These are phyloP conservation scores for Tricholoma bakamatsutake DNA, from an alignment of 768 basidiomycete genomes.

Conservation along the genomic window DNA sequence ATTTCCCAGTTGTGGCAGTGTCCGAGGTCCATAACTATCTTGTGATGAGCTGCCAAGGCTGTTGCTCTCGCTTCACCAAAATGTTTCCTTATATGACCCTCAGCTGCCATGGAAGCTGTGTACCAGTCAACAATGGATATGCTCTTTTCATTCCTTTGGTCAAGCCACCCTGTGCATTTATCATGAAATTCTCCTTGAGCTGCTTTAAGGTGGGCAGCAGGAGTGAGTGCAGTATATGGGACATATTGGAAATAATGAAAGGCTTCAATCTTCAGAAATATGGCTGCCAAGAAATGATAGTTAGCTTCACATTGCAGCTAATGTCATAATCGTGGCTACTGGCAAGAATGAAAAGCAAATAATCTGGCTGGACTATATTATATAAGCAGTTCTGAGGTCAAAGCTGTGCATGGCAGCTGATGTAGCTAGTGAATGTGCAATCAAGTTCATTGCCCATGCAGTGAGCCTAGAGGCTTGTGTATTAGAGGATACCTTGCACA, in stretches of 20 bases:
- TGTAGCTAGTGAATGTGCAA: background rate
- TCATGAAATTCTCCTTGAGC: background rate
- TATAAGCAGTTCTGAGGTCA: too few species aligned
- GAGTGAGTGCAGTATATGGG: background rate
- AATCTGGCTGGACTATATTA: too few species aligned
- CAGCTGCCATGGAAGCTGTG: background rate
- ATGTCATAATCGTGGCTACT: too few species aligned
- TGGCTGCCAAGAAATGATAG: background rate
- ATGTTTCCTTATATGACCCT: background rate
- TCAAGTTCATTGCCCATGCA: too few species aligned
- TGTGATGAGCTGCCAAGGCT: conserved; percentile 11
- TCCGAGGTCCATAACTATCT: too few species aligned
- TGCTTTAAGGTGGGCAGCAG: background rate
- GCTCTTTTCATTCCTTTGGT: background rate
- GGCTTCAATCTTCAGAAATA: background rate
- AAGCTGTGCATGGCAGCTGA: background rate
- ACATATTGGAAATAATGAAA: background rate
- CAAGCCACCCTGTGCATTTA: background rate
- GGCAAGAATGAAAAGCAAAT: too few species aligned
- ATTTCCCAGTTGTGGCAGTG: too few species aligned
- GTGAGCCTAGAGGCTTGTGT: too few species aligned
- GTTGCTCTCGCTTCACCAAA: background rate
- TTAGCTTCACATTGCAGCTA: background rate
- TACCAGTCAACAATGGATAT: background rate
- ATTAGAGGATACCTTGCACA: background rate